phyloP scores from a whole-genome alignment of 2,329 filamentous ascomycete genomes.

The Monosporascus sp. region DNA sequence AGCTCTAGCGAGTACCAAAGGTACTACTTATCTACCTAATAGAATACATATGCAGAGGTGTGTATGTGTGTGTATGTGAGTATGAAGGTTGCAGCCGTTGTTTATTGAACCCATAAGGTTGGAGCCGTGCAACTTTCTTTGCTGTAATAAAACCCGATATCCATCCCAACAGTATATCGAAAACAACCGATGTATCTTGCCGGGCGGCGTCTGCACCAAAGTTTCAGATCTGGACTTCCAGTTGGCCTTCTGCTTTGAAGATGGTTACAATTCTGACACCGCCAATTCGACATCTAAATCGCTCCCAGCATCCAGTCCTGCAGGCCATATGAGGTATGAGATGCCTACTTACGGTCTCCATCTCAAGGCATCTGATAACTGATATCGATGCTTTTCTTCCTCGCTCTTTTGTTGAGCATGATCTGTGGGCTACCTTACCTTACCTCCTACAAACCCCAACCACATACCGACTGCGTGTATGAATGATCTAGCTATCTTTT shows the following conservation, averaged over 20 bases:
- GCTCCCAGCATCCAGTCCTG: background rate
- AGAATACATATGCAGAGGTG: too few species aligned
- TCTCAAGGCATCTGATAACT: too few species aligned
- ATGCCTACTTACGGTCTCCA: background rate
- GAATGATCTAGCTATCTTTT: background rate
- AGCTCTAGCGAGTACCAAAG: too few species aligned
- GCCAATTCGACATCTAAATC: background rate
- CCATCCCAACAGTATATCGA: background rate
- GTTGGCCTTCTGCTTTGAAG: background rate
- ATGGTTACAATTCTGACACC: background rate
- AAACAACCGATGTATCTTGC: background rate
- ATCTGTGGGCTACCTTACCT: too few species aligned
- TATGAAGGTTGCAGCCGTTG: background rate
- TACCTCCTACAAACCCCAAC: background rate
- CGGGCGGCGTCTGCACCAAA: background rate
- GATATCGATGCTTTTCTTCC: too few species aligned
- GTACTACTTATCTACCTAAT: too few species aligned
- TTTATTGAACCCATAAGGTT: background rate
- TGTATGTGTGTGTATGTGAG: too few species aligned
- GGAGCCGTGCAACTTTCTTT: background rate
- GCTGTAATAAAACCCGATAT: background rate
- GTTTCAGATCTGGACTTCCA: background rate
- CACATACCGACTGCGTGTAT: background rate
- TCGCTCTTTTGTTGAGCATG: background rate
- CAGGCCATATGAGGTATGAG: background rate